Percentiles rank a stretch among this genome's conserved stretches.
Evolutionary conservation across 768 basidiomycete species (phyloP).

Genomic region (Kwoniella heveanensis): DNA sequence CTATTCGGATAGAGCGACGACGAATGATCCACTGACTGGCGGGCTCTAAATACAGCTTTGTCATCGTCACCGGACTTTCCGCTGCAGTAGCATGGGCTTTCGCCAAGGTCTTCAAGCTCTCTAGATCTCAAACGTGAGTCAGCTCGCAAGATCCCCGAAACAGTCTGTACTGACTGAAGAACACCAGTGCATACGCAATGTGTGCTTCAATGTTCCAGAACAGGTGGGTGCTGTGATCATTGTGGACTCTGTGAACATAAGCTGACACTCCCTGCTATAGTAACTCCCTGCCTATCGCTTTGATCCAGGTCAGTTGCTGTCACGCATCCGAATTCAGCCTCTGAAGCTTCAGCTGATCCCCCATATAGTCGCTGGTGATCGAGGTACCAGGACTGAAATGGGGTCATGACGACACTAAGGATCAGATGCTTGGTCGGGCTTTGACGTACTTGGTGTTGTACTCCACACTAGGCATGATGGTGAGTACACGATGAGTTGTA

Average conservation of each 20-base stretch:
- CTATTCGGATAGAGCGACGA: no score
- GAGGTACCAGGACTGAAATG: slow-evolving; percentile 81
- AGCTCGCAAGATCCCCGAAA: not conserved
- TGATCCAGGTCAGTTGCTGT: slow-evolving; percentile 62
- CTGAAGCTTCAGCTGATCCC: slow-evolving; percentile 17
- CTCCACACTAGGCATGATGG: slow-evolving; percentile 93
- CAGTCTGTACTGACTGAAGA: not conserved
- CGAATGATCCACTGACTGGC: not conserved
- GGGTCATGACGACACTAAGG: slow-evolving; percentile 74
- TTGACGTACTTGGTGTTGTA: slow-evolving; percentile 67
- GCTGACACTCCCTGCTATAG: slow-evolving; percentile 63
- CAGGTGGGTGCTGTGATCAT: slow-evolving; percentile 32
- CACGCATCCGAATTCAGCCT: no score
- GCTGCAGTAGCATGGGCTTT: slow-evolving; percentile 69
- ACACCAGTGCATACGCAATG: slow-evolving; percentile 53
- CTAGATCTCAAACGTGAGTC: slow-evolving; percentile 73
- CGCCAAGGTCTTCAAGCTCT: slow-evolving; percentile 68
- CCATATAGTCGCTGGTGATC: slow-evolving; percentile 71
- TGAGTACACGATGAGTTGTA: slow-evolving; percentile 57
- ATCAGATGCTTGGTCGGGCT: slow-evolving; percentile 83
- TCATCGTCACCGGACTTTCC: slow-evolving; percentile 71
- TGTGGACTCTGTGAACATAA: not conserved
- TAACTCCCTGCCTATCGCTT: slow-evolving; percentile 89
- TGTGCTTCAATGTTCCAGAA: slow-evolving; percentile 56
- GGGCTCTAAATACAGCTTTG: slow-evolving; percentile 65